phyloP scores from a whole-genome alignment of 352 stramenopile genomes.

The Pythium brachiatum region DNA sequence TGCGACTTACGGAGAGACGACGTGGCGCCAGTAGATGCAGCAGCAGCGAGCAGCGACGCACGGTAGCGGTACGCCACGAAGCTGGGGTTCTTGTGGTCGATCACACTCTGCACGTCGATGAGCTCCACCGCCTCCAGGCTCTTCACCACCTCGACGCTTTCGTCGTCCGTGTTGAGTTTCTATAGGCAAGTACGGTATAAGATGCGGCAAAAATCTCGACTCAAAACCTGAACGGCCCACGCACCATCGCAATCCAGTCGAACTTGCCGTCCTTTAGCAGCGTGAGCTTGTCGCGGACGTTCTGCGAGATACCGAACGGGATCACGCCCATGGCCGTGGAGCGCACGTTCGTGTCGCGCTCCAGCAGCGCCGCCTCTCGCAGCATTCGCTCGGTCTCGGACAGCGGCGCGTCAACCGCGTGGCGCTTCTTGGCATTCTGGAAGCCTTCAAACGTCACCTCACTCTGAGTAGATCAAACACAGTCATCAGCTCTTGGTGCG shows the following conservation, averaged over 20 bases:
- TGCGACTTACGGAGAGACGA: conserved; percentile 23
- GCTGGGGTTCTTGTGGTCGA: conserved; percentile 68
- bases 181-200: conserved; percentile 19
- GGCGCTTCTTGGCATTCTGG: conserved; percentile 62
- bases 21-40: conserved; percentile 21
- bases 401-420: conserved; percentile 73
- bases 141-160: conserved; percentile 77
- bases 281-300: conserved; percentile 75
- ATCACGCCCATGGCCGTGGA: conserved; percentile 89
- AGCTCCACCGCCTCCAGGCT: conserved; percentile 77
- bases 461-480: conserved; percentile 27
- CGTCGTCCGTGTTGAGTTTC: conserved; percentile 77
- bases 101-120: conserved; percentile 45
- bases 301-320: conserved; percentile 82
- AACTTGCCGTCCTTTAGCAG: conserved; percentile 79
- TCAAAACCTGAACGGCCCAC: no score
- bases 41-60: conserved; percentile 32
- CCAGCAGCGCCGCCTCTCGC: conserved; percentile 74
- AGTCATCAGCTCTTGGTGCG: not conserved
- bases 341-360: conserved; percentile 83
- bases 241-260: conserved; percentile 87
- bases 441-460: conserved; percentile 84
- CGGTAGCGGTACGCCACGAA: conserved; percentile 79
- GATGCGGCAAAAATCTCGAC: not conserved
- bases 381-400: conserved; percentile 83